Conservation (phyloP, 768 basidiomycete genomes). For the Tephrocybe sp. region DNA sequence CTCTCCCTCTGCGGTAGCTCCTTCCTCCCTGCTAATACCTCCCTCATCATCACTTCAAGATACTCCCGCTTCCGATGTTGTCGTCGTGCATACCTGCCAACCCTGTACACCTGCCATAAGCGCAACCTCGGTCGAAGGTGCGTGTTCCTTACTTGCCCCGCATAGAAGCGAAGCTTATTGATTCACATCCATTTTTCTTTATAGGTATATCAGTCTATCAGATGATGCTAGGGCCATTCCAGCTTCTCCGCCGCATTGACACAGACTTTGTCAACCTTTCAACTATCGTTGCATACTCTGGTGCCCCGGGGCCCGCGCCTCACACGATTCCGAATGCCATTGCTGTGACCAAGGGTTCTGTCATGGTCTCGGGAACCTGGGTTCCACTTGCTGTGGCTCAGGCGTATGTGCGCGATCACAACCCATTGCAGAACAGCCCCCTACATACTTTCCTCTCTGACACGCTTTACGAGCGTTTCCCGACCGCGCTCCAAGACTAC, state of each 20-base stretch:
- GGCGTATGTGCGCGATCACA: conserved; percentile 49
- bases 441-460: conserved; percentile 62
- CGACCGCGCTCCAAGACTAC: conserved; percentile 57
- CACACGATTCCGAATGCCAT: conserved; percentile 45
- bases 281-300: conserved; percentile 47
- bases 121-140: conserved; percentile 72
- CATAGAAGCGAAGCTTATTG: conserved; percentile 8
- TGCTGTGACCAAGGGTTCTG: conserved; percentile 49
- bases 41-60: conserved; percentile 31
- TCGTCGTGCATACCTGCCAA: conserved; percentile 62
- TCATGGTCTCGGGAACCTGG: conserved; percentile 62
- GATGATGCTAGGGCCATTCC: conserved; percentile 52
- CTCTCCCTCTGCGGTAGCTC: conserved; percentile 29
- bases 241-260: conserved; percentile 70
- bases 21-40: conserved; percentile 28
- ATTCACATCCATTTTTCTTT: conserved; percentile 8
- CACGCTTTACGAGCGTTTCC: conserved; percentile 60
- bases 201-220: conserved; percentile 75
- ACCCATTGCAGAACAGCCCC: conserved; percentile 32
- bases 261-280: conserved; percentile 77
- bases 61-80: conserved; percentile 30
- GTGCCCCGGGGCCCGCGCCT: conserved; percentile 35
- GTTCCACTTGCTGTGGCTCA: conserved; percentile 60
- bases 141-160: conserved; percentile 16
- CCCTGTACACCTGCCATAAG: conserved; percentile 61